Conservation (phyloP, 768 basidiomycete species). For the Lanmaoa rubissima region DNA sequence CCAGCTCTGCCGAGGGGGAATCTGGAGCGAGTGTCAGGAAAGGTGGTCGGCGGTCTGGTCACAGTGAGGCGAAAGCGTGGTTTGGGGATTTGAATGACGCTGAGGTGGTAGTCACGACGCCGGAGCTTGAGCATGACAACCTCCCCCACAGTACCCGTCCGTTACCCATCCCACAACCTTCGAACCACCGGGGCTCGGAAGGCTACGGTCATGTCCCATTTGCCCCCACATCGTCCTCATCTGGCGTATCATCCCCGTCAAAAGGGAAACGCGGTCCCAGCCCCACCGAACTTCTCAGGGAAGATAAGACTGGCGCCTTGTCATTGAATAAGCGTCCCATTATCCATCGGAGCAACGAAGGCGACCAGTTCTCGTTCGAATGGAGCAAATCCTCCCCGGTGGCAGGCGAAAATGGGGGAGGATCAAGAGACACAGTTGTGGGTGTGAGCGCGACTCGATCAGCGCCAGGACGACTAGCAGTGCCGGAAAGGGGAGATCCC, state of each 20-base stretch:
- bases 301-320: conserved; percentile 56
- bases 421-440: not conserved
- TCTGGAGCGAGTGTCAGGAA: conserved; percentile 3
- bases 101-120: not conserved
- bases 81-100: not conserved
- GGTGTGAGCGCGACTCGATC: conserved; percentile 1
- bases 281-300: conserved; percentile 65
- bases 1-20: conserved; percentile 13
- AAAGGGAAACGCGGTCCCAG: conserved; percentile 67
- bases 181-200: conserved; percentile 5
- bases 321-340: conserved; percentile 66
- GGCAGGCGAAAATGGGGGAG: conserved; percentile 9
- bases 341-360: conserved; percentile 43
- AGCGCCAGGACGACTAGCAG: conserved; percentile 3
- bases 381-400: conserved; percentile 8
- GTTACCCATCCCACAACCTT: conserved; percentile 2
- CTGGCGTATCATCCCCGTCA: conserved; percentile 31
- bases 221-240: conserved; percentile 13
- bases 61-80: conserved; percentile 13
- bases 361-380: conserved; percentile 9
- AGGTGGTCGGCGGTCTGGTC: conserved; percentile 18
- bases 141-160: conserved; percentile 6
- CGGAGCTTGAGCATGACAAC: not conserved
- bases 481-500: conserved; percentile 7
- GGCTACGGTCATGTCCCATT: conserved; percentile 4